Evolutionary conservation across 495 filamentous ascomycete genomes (phyloP), one percentile per base, ranked within the genome.

Genomic region (Penicillium odoratum): DNA sequence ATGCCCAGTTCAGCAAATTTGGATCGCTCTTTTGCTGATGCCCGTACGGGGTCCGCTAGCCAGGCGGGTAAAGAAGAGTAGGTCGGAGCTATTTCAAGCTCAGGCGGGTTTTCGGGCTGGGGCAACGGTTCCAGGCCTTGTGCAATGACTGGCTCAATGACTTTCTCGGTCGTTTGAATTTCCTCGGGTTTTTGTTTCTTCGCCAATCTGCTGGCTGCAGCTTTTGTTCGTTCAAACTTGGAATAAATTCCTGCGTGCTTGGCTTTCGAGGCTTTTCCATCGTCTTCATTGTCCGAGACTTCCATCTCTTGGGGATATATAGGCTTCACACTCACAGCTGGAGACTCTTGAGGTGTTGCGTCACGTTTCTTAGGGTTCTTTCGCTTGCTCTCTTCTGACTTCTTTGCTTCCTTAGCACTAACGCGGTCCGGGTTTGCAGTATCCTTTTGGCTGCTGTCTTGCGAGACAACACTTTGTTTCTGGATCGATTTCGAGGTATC

Each of bases 111-210:
- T 55, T 83, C 79, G 33, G 91, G 90, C 61, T 94, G 90, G 21
- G 91, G 92, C 11, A 96, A 68, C 13, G 89, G 91, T 56, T 85
- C 84, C 3, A 96, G 78, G 7, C 84, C 88, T 53, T 92, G 81
- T 9, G 87, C 79, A 48, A 82, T 79, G 13, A 75, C 67, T 21
- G 74, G 69, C 40, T 78, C 73, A 4, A 67, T 61, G 11, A 62
- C 63, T 31, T 47, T 16, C 29, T 61, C 52, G 0, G 49, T 62
- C 50, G 9, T 53, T 47, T 48, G 56, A n/a, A 65, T 68, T 5
- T 65, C 60, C 45, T 75, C 67, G 15, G 52, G 28, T 25, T 65
- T 62, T 1, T 48, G 4, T 31, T 58, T 65, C 45, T 68, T 64
- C 40, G 46, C 36, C 59, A 70, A 70, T n/a, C 63, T 58, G 42